Base-by-base conservation (phyloP, 2,329 filamentous ascomycete species). In the Penicillium sp. region DNA sequence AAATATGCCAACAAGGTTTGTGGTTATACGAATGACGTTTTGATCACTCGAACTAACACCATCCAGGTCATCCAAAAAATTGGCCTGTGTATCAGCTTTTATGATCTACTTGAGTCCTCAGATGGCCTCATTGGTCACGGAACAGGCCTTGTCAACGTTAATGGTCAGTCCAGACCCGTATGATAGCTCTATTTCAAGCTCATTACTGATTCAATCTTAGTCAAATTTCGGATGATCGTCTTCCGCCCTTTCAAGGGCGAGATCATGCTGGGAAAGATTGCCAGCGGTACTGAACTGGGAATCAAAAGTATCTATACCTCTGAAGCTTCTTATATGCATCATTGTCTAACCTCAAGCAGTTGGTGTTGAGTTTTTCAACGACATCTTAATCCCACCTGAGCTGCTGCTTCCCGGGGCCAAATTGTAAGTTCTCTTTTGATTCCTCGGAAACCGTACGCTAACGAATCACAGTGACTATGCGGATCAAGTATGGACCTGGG, bases 231-330 rank as follows among this genome's bases (percentile, higher is more conserved):
- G 22, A 82, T 99, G 70, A 83, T 97, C 19, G 92, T 99, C 29
- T 99, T 98, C 74, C 87, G 95, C 24, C 95, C 95, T 0, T 98
- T 97, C 80, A 96, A 96, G 71, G 91, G 91, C 48, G 95, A 99
- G 73, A 91, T 97, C 58, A 83, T 99, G 68, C 82, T 90, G 45
- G 95, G 90, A 16, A 88, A 87, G 63, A 97, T 99, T 74, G 88
- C 88, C 62, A 87, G 86, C 63, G 87, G 88, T 35, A 88, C 84
- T 1, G 82, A 86, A 8, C 79, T 87, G 1, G 92, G 90, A 37
- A 91, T 96, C 68, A 86, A 87, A 68, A 82, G 86, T 88, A 33
- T 39, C 27, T 9, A 27, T 21, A 13, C 11, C 7, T 35, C 35
- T 14, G 10, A 13, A 22, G 11, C 19, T 8, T 33, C 8, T 3